Evolutionary conservation across 2,329 filamentous ascomycete species (phyloP), one percentile per base, ranked within the genome.

Genomic region (Cladobotryum mycophilum): DNA sequence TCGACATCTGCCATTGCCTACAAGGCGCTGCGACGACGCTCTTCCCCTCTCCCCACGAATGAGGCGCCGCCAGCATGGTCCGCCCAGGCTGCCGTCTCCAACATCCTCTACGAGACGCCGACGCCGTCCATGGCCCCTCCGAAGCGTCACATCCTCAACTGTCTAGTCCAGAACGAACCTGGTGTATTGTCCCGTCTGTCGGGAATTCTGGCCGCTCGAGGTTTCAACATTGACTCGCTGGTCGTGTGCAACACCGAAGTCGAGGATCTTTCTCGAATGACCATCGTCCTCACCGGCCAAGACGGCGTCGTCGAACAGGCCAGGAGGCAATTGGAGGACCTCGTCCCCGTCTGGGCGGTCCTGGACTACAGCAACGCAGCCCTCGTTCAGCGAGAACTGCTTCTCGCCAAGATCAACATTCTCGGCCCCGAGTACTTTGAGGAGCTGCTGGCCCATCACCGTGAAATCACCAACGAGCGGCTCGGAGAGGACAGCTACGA

Each of bases 191-290:
- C 92, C 47, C 90, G 93, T 54, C 89, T 99, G 9, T 97, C 93
- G 1, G 93, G 93, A 49, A 97, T 99, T 65, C 78, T 99, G 34
- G 93, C 93, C 12, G 93, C 93, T 41, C 84, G 93, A 53, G 93
- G 93, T 58, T 99, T 99, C 83, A 99, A 99, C 76, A 99, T 99
- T 64, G 93, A 99, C 79, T 95, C 88, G 49, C 78, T 99, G 56
- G 93, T 99, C 49, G 93, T 99, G 55, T 99, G 93, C 77, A 93
- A 88, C 71, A 99, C 93, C 55, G 93, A 99, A 72, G 91, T 99
- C 22, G 88, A 92, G 62, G 93, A 99, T 64, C 79, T 99, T 48
- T 96, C 89, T 34, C 90, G 93, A 66, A 99, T 99, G 93, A 99
- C 93, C 51, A 97, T 99, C 64, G 93, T 99, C 58, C 79, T 99